Conservation (phyloP, 2,329 filamentous ascomycete genomes). For the Cladophialophora carrionii region DNA sequence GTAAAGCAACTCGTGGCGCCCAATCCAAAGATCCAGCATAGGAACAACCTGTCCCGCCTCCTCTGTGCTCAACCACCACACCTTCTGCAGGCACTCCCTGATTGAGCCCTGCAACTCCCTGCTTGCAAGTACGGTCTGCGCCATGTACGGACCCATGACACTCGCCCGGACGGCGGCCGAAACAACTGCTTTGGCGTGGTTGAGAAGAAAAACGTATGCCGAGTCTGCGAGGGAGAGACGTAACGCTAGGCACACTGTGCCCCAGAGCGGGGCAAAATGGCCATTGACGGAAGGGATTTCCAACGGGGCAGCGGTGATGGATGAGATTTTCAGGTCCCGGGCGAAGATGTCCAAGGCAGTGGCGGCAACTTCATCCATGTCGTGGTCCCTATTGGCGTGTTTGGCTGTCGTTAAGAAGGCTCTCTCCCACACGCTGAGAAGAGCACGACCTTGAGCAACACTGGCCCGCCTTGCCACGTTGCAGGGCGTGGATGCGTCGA, state of each 20-base stretch:
- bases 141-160: slow-evolving; percentile 68
- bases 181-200: slow-evolving; percentile 65
- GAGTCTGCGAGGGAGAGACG: slow-evolving; percentile 57
- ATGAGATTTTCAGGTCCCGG: slow-evolving; percentile 44
- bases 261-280: slow-evolving; percentile 66
- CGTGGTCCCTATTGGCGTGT: slow-evolving; percentile 7
- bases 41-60: slow-evolving; percentile 66
- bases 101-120: slow-evolving; percentile 58
- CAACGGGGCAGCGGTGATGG: slow-evolving; percentile 41
- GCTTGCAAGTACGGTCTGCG: slow-evolving; percentile 62
- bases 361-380: slow-evolving; percentile 35
- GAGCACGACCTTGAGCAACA: slow-evolving; percentile 62
- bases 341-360: slow-evolving; percentile 46
- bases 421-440: slow-evolving; percentile 63
- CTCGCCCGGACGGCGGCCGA: slow-evolving; percentile 65
- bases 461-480: slow-evolving; percentile 65
- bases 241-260: slow-evolving; percentile 58
- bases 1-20: slow-evolving; percentile 67
- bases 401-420: slow-evolving; percentile 33
- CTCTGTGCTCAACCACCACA: slow-evolving; percentile 54
- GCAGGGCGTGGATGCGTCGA: slow-evolving; percentile 66
- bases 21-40: slow-evolving; percentile 66
- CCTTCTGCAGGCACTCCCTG: slow-evolving; percentile 51
- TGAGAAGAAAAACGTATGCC: slow-evolving; percentile 65
- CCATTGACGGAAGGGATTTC: slow-evolving; percentile 46